Evolutionary conservation across 768 basidiomycete species (phyloP).

Genomic region (Paxillus involutus): DNA sequence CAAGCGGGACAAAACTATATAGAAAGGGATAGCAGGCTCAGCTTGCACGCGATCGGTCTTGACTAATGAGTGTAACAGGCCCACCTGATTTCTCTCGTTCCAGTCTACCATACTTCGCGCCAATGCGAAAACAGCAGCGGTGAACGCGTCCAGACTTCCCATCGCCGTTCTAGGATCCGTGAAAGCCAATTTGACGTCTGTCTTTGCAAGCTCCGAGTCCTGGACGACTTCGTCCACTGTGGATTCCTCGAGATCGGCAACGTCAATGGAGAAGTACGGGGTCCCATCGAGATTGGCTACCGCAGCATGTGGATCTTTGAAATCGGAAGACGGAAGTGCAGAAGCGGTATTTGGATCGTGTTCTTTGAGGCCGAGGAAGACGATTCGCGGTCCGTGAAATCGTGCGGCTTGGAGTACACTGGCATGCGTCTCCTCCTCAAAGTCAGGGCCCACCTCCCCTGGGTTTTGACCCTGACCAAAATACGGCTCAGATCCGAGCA

Average conservation of each 20-base stretch:
- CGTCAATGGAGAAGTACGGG: conserved; percentile 83
- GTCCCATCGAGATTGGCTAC: conserved; percentile 70
- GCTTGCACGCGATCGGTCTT: not conserved
- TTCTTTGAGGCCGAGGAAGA: conserved; percentile 83
- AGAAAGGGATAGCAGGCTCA: not conserved
- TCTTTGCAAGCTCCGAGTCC: conserved; percentile 33
- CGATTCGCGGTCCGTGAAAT: conserved; percentile 56
- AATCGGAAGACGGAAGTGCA: conserved; percentile 67
- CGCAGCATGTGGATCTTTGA: conserved; percentile 53
- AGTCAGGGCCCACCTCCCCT: conserved; percentile 23
- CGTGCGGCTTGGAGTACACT: conserved; percentile 52
- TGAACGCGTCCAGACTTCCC: conserved; percentile 56
- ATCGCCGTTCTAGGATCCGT: conserved; percentile 62
- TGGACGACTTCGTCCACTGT: conserved; percentile 44
- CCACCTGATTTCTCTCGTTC: conserved; percentile 86
- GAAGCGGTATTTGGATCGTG: conserved; percentile 39
- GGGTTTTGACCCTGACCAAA: conserved; percentile 67
- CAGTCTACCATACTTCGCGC: conserved; percentile 88
- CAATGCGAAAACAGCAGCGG: conserved; percentile 74
- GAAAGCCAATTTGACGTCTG: conserved; percentile 51
- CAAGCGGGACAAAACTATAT: conserved; percentile 88
- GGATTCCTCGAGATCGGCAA: conserved; percentile 50
- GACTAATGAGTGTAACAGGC: conserved; percentile 8
- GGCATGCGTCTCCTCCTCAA: conserved; percentile 21
- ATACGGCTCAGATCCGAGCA: conserved; percentile 68